These are phyloP conservation scores for Wickerhamomyces canadensis DNA, from an alignment of 805 yeast genomes.

Conservation along the genomic window DNA sequence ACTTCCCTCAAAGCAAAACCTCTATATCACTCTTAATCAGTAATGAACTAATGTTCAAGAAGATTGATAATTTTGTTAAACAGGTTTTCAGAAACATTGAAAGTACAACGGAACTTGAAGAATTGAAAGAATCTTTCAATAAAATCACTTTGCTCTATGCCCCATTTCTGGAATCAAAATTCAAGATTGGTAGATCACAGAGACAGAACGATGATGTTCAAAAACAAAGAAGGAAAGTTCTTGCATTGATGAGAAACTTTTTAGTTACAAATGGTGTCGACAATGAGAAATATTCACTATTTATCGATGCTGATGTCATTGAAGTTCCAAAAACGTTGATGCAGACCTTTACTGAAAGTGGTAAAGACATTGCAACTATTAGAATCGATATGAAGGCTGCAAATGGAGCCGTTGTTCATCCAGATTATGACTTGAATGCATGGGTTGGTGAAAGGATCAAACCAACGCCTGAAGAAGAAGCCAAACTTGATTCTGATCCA, in stretches of 20 bases:
- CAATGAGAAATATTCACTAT: slow-evolving; percentile 25
- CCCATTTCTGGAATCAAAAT: slow-evolving; percentile 29
- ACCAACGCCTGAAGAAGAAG: slow-evolving; percentile 21
- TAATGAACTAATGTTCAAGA: slow-evolving; percentile 4
- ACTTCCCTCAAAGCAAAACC: slow-evolving; percentile 7
- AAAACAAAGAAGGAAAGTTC: slow-evolving; percentile 18
- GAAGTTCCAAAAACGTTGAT: slow-evolving; percentile 22
- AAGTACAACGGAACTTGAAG: neutral
- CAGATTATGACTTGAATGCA: slow-evolving; percentile 30
- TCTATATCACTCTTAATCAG: slow-evolving; percentile 15
- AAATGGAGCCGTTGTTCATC: slow-evolving; percentile 7
- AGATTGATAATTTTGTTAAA: slow-evolving; percentile 5
- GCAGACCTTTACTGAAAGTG: slow-evolving; percentile 18
- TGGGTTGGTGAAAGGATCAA: slow-evolving; percentile 28
- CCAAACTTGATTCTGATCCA: slow-evolving; percentile 7
- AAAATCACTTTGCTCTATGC: slow-evolving; percentile 29
- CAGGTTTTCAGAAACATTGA: slow-evolving; percentile 4
- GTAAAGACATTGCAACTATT: slow-evolving; percentile 27
- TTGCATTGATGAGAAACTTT: slow-evolving; percentile 24
- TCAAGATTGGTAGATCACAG: slow-evolving; percentile 9
- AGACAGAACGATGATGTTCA: slow-evolving; percentile 19
- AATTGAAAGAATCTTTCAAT: slow-evolving; percentile 7
- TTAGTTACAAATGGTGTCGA: slow-evolving; percentile 18
- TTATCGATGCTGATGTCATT: slow-evolving; percentile 28
- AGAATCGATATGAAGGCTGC: slow-evolving; percentile 21